Evolutionary conservation across 1,284 basidiomycete species (phyloP).

Genomic region (Apiotrichum domesticum): DNA sequence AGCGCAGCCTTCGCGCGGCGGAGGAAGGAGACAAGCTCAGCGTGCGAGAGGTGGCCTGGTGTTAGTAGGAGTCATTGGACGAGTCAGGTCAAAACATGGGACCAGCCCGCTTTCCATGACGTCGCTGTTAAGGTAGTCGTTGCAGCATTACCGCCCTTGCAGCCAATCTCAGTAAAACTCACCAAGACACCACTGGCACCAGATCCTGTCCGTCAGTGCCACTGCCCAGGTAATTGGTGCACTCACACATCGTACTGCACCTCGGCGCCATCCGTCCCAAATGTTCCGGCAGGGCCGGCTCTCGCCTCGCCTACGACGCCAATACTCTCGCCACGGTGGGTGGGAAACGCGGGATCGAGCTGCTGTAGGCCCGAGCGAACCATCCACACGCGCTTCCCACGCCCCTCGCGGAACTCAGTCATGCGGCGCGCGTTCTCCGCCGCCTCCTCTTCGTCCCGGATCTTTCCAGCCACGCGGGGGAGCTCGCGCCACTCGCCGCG

Average conservation of each 20-base stretch:
- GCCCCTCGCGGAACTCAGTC: conserved; percentile 18
- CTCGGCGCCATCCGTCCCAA: conserved; percentile 29
- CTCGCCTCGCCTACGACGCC: conserved; percentile 35
- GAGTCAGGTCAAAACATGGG: not conserved
- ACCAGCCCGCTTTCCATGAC: too few species aligned
- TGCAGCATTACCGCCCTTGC: too few species aligned
- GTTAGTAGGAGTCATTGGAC: not conserved
- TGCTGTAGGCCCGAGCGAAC: conserved; percentile 68
- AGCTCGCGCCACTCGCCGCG: conserved; percentile 59
- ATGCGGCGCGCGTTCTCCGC: conserved; percentile 17
- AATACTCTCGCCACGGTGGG: conserved; percentile 20
- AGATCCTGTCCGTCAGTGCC: conserved; percentile 56
- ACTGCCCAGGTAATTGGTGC: not conserved
- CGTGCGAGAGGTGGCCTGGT: conserved; percentile 63
- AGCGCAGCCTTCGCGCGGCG: conserved; percentile 53
- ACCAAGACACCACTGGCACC: conserved; percentile 96
- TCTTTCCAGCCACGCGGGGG: conserved; percentile 14
- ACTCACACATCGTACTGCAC: conserved; percentile 44
- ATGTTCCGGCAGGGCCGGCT: conserved; percentile 21
- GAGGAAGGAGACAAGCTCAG: conserved; percentile 71
- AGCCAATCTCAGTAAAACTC: conserved; percentile 9
- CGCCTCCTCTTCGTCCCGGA: conserved; percentile 18
- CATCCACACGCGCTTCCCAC: conserved; percentile 70
- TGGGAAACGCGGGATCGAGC: conserved; percentile 61
- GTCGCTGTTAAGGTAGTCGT: too few species aligned